A percentile compares a stretch with the other conserved stretches of the same genome.
phyloP scores from a whole-genome alignment of 2,329 filamentous ascomycete species.

The Fusarium nanum region DNA sequence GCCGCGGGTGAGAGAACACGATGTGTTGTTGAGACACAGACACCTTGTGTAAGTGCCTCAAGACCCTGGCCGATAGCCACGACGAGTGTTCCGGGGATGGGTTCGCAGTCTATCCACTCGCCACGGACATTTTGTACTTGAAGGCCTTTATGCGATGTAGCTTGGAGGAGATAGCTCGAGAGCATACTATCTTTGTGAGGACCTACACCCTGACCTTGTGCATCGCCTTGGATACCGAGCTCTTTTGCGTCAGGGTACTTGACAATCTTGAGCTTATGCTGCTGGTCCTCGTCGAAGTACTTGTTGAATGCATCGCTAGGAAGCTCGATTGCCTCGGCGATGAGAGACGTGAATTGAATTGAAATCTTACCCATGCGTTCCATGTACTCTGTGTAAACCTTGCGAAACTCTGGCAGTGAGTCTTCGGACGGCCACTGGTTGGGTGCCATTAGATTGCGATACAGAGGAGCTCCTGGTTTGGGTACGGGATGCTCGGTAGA shows the following conservation, averaged over 20 bases:
- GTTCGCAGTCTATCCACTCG: constrained; percentile 85
- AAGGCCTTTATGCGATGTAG: constrained; percentile 77
- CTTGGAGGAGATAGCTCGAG: constrained; percentile 83
- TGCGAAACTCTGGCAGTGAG: constrained; percentile 74
- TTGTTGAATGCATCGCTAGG: constrained; percentile 75
- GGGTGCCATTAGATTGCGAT: constrained; percentile 81
- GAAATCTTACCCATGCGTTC: constrained; percentile 77
- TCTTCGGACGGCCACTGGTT: constrained; percentile 80
- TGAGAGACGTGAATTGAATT: constrained; percentile 79
- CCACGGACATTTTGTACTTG: constrained; percentile 86
- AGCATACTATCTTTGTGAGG: constrained; percentile 90
- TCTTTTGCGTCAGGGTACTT: constrained; percentile 82
- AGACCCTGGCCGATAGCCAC: constrained; percentile 90
- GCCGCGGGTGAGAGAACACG: constrained; percentile 79
- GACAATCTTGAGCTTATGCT: constrained; percentile 91
- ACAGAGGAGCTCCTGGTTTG: constrained; percentile 69
- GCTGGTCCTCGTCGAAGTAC: constrained; percentile 80
- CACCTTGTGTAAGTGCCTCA: constrained; percentile 85
- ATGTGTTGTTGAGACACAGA: constrained; percentile 85
- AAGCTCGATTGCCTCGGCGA: constrained; percentile 85
- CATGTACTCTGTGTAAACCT: constrained; percentile 80
- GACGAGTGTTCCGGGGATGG: constrained; percentile 80
- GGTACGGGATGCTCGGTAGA: constrained; percentile 81
- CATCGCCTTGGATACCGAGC: constrained; percentile 59
- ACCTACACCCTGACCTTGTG: constrained; percentile 72